phyloP scores from a whole-genome alignment of 768 basidiomycete genomes.

The Boletales sp. region DNA sequence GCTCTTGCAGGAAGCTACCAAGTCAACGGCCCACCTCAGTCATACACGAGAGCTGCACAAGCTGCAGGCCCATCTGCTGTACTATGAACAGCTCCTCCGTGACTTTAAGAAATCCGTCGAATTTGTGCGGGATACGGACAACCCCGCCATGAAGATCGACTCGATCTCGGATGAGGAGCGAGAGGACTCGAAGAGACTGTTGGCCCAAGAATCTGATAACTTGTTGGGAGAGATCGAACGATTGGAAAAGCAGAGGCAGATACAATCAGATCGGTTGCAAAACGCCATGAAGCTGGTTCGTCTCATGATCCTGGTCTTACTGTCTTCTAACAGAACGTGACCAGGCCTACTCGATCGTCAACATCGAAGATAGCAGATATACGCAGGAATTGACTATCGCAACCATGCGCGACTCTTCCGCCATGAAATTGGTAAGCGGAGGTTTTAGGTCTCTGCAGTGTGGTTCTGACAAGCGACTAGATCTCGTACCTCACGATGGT shows the following conservation, averaged over 20 bases:
- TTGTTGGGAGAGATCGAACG: constrained; percentile 44
- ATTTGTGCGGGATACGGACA: constrained; percentile 47
- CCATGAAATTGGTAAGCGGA: constrained; percentile 31
- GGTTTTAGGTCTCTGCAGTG: not conserved
- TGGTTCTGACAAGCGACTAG: constrained; percentile 20
- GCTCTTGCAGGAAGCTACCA: constrained; percentile 40
- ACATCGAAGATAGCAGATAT: constrained; percentile 52
- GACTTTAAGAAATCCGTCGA: constrained; percentile 51
- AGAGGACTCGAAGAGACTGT: constrained; percentile 2
- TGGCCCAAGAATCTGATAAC: constrained; percentile 18
- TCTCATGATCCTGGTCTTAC: not conserved
- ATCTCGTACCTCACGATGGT: constrained; percentile 60
- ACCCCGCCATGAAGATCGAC: constrained; percentile 41
- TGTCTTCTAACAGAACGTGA: not conserved
- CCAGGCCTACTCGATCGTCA: constrained; percentile 59
- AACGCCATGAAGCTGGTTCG: constrained; percentile 32
- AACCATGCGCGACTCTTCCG: constrained; percentile 39
- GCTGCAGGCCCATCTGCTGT: constrained; percentile 54
- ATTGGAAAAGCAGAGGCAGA: constrained; percentile 24
- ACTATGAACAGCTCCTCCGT: constrained; percentile 51
- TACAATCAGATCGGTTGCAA: constrained; percentile 27
- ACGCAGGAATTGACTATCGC: constrained; percentile 52
- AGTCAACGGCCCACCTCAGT: constrained; percentile 34
- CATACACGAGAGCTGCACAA: constrained; percentile 54
- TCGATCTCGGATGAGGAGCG: constrained; percentile 9